Evolutionary conservation across 2,329 filamentous ascomycete species (phyloP).

Genomic region (Zasmidium citrigriseum): DNA sequence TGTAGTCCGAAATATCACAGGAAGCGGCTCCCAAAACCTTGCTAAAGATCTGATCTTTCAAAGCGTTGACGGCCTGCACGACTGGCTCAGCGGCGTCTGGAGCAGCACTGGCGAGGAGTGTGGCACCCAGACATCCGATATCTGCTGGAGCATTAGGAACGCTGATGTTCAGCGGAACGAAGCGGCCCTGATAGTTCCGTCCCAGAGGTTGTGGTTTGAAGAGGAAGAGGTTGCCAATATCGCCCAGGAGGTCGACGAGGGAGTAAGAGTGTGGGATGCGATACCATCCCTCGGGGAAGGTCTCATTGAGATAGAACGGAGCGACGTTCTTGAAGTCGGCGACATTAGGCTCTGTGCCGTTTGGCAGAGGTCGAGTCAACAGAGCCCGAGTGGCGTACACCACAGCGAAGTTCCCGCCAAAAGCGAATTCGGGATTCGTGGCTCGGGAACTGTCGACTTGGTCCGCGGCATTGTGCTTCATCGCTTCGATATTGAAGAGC

Average conservation of each 20-base stretch:
- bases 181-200: conserved; percentile 15
- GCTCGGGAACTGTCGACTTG: conserved; percentile 14
- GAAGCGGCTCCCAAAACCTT: conserved; percentile 9
- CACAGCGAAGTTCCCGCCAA: conserved; percentile 21
- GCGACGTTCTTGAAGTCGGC: conserved; percentile 29
- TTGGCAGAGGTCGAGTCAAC: conserved; percentile 20
- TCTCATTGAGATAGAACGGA: conserved; percentile 32
- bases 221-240: conserved; percentile 21
- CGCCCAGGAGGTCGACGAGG: conserved; percentile 20
- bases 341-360: conserved; percentile 23
- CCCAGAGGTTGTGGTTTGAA: conserved; percentile 14
- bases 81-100: conserved; percentile 15
- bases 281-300: conserved; percentile 28
- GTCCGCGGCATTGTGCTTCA: conserved; percentile 19
- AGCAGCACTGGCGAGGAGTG: conserved; percentile 14
- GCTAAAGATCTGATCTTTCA: conserved; percentile 18
- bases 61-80: conserved; percentile 16
- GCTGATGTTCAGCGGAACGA: conserved; percentile 20
- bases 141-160: conserved; percentile 11
- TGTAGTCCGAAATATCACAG: conserved; percentile 16
- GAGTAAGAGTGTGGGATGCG: conserved; percentile 21
- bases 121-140: conserved; percentile 16
- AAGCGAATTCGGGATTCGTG: conserved; percentile 15
- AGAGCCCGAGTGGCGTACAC: conserved; percentile 21
- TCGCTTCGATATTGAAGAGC: conserved; percentile 22